A percentile compares a stretch with the other conserved stretches of the same genome.
Conservation (phyloP, 140 eudicot species). For the Stevia rebaudiana region DNA sequence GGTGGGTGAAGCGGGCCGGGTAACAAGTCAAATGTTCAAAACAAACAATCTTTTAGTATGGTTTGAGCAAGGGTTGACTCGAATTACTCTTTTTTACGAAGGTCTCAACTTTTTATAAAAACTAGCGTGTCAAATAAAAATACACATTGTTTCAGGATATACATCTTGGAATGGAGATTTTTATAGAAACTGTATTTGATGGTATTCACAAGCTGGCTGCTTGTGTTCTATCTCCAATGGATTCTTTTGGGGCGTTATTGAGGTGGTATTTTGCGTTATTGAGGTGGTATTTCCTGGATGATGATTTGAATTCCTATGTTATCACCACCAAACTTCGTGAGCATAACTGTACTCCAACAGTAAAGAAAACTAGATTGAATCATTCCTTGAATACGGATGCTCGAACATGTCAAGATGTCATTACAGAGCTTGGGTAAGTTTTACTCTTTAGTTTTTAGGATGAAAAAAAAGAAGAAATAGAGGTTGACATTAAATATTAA, state of each 20-base stretch:
- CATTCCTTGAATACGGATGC: constrained; percentile 69
- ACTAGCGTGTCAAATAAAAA: neutral
- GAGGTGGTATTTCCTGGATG: constrained; percentile 14
- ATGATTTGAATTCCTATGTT: constrained; percentile 32
- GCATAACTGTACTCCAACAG: constrained; percentile 54
- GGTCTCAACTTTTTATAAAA: no score
- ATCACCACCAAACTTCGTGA: constrained; percentile 56
- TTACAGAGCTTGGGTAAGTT: constrained; percentile 90
- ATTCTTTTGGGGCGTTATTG: constrained; percentile 40
- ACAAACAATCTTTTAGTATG: no score
- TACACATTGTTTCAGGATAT: no score
- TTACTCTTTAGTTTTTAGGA: no score
- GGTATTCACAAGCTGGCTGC: constrained; percentile 52
- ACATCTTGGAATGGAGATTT: constrained; percentile 75
- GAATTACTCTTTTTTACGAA: no score
- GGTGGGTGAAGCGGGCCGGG: no score
- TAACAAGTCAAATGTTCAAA: no score
- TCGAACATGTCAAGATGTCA: constrained; percentile 87
- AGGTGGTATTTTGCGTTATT: constrained; percentile 44
- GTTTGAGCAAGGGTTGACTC: no score
- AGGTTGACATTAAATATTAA: no score
- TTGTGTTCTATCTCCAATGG: constrained; percentile 65
- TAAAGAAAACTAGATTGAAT: constrained; percentile 40
- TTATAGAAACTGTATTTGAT: constrained; percentile 77
- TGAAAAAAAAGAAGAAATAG: no score